phyloP scores from a whole-genome alignment of 768 basidiomycete genomes.

The Tubosaeta brunneosetosa region DNA sequence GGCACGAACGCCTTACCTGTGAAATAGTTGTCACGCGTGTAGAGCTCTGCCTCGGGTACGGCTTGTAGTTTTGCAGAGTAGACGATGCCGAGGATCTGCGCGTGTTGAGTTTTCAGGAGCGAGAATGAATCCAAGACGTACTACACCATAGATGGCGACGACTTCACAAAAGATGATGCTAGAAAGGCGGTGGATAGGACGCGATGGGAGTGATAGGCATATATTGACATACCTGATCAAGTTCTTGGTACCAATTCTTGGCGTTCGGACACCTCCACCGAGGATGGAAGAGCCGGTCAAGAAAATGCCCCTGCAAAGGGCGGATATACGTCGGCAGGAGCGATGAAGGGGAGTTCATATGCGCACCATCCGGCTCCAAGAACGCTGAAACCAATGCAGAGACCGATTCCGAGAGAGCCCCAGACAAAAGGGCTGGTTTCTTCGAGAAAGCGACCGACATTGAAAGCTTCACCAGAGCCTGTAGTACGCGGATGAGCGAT shows the following conservation, averaged over 20 bases:
- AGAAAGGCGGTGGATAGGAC: background rate
- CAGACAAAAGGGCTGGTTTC: slow-evolving; percentile 92
- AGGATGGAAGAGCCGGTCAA: slow-evolving; percentile 95
- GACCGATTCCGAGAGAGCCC: slow-evolving; percentile 85
- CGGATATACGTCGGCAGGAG: background rate
- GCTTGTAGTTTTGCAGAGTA: slow-evolving; percentile 76
- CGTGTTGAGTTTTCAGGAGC: background rate
- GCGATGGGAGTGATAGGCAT: background rate
- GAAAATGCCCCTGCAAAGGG: slow-evolving; percentile 82
- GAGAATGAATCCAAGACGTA: slow-evolving; percentile 35
- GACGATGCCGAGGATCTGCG: slow-evolving; percentile 91
- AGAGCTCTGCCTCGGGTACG: slow-evolving; percentile 63
- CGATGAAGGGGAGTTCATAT: background rate
- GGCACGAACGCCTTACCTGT: slow-evolving; percentile 51
- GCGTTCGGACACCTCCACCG: slow-evolving; percentile 90
- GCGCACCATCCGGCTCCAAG: slow-evolving; percentile 92
- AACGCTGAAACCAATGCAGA: slow-evolving; percentile 92
- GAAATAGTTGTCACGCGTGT: slow-evolving; percentile 87
- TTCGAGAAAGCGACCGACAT: slow-evolving; percentile 89
- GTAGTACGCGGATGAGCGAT: slow-evolving; percentile 1
- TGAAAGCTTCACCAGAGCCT: slow-evolving; percentile 91
- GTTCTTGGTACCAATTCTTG: slow-evolving; percentile 95
- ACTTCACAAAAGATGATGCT: slow-evolving; percentile 99
- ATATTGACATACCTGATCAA: slow-evolving; percentile 70
- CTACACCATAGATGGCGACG: slow-evolving; percentile 96